phyloP scores from a whole-genome alignment of 2,329 filamentous ascomycete species.

The Aureobasidium vineae region DNA sequence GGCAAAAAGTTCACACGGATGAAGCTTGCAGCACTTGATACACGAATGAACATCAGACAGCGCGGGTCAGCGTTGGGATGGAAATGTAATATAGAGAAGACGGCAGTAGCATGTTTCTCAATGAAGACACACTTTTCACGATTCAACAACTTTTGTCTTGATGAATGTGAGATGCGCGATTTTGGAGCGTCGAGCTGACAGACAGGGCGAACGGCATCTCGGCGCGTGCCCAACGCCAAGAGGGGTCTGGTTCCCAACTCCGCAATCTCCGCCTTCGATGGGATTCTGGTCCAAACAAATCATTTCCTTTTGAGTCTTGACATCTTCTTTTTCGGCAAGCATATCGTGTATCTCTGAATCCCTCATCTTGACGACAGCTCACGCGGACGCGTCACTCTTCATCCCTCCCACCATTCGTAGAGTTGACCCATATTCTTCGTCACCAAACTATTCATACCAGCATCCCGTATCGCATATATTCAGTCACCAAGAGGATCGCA shows the following conservation, averaged over 20 bases:
- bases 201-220: not conserved
- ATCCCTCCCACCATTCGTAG: not conserved
- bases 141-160: not conserved
- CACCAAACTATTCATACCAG: not conserved
- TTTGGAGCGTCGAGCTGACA: constrained; percentile 9
- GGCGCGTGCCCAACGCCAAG: constrained; percentile 9
- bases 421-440: not conserved
- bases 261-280: constrained; percentile 24
- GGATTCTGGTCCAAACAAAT: constrained; percentile 25
- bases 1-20: constrained; percentile 17
- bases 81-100: constrained; percentile 25
- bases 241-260: not conserved
- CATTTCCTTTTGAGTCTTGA: constrained; percentile 22
- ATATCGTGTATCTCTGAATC: not conserved
- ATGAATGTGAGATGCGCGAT: constrained; percentile 13
- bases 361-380: not conserved
- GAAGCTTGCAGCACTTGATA: constrained; percentile 8
- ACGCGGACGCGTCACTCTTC: not conserved
- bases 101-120: constrained; percentile 15
- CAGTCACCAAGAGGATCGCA: not conserved
- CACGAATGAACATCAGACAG: not conserved
- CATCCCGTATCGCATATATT: not conserved
- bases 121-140: constrained; percentile 14
- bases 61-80: constrained; percentile 4
- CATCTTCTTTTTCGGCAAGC: constrained; percentile 3